These are phyloP conservation scores for Paradendryphiella salina DNA, from an alignment of 2,329 filamentous ascomycete genomes.

Conservation along the genomic window DNA sequence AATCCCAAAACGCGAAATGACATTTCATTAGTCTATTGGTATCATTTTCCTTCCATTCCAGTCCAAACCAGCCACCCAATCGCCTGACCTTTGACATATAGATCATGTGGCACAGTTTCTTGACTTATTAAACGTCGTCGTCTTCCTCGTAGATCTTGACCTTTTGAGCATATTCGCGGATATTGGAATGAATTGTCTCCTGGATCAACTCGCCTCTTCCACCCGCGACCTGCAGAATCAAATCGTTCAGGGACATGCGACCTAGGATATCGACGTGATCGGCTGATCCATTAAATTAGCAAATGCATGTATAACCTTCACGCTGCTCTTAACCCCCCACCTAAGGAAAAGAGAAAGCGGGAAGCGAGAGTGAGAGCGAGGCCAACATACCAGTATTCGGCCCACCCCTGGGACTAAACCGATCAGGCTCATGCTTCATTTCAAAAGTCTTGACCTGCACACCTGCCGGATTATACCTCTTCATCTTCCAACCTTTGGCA, in stretches of 20 bases:
- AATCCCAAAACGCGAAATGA: background rate
- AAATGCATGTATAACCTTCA: background rate
- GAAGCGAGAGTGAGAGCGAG: background rate
- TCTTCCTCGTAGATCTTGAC: constrained; percentile 74
- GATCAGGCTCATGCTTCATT: constrained; percentile 94
- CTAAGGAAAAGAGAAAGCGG: background rate
- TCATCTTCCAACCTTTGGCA: constrained; percentile 89
- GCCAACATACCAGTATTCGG: constrained; percentile 61
- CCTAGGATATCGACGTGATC: constrained; percentile 98
- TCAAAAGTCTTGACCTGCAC: constrained; percentile 83
- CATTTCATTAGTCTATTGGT: constrained; percentile 14
- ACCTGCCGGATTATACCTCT: constrained; percentile 87
- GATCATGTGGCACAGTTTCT: background rate
- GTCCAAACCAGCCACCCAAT: background rate
- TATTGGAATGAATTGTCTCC: constrained; percentile 78
- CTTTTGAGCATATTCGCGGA: constrained; percentile 77
- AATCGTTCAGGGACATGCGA: constrained; percentile 83
- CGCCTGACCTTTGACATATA: background rate
- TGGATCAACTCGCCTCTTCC: constrained; percentile 80
- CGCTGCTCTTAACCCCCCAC: no score
- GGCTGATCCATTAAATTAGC: constrained; percentile 51
- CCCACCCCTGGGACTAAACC: constrained; percentile 79
- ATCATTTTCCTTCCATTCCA: constrained; percentile 9
- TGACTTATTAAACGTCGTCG: background rate
- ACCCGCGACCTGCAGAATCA: constrained; percentile 83